Evolutionary conservation across 1,284 basidiomycete species (phyloP).

Genomic region (Ustilago crameri): DNA sequence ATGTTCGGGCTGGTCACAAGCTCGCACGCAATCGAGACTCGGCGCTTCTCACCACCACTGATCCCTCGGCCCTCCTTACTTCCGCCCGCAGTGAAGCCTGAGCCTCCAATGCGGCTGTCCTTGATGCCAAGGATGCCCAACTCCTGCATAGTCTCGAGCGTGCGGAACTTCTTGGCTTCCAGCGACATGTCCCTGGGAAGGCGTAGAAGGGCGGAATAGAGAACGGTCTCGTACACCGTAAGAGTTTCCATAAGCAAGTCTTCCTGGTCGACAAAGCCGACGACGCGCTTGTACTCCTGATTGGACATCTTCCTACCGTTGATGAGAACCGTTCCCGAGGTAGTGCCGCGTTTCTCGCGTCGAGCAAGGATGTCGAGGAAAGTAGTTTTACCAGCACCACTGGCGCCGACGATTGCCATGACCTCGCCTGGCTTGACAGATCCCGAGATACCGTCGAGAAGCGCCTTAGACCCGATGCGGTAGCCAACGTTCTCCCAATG

Average conservation of each 20-base stretch:
- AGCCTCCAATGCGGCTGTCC: constrained; percentile 87
- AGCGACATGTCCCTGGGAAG: constrained; percentile 93
- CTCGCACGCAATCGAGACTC: constrained; percentile 90
- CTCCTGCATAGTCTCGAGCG: constrained; percentile 94
- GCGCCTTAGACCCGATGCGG: constrained; percentile 71
- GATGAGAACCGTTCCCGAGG: constrained; percentile 81
- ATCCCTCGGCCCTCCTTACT: constrained; percentile 80
- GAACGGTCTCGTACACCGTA: constrained; percentile 95
- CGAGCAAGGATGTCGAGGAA: constrained; percentile 93
- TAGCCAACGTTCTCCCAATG: constrained; percentile 89
- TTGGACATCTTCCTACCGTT: constrained; percentile 84
- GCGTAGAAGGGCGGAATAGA: constrained; percentile 89
- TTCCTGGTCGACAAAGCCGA: constrained; percentile 97
- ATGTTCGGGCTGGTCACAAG: constrained; percentile 95
- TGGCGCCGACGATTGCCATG: constrained; percentile 93
- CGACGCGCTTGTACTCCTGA: constrained; percentile 82
- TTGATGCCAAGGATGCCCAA: constrained; percentile 91
- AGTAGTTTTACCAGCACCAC: constrained; percentile 95
- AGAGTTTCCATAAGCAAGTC: constrained; percentile 95
- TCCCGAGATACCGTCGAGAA: constrained; percentile 83
- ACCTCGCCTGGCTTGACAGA: constrained; percentile 93
- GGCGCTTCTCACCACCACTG: constrained; percentile 57
- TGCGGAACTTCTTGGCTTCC: constrained; percentile 91
- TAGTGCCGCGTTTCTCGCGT: constrained; percentile 82
- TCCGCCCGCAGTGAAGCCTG: constrained; percentile 70